phyloP scores from a whole-genome alignment of 257 asterid species.

The Apocynum venetum region DNA sequence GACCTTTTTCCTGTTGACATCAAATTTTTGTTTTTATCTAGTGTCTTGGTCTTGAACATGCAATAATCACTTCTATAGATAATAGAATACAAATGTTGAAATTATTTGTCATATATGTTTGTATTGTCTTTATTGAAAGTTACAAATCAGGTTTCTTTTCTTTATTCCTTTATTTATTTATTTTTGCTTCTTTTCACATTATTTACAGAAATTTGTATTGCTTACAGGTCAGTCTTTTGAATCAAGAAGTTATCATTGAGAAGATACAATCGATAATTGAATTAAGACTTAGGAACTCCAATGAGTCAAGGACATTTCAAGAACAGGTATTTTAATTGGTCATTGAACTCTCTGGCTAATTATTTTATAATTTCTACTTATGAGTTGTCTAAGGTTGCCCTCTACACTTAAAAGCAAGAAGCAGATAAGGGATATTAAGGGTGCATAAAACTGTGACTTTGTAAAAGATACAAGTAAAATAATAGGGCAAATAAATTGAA shows the following conservation, averaged over 20 bases:
- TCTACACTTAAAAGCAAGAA: not conserved
- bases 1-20: not conserved
- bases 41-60: not conserved
- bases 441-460: not conserved
- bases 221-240: conserved; percentile 84
- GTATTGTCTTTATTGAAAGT: not conserved
- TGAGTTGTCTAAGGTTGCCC: not conserved
- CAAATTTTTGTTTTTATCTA: not conserved
- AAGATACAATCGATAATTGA: conserved; percentile 79
- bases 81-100: not conserved
- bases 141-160: not conserved
- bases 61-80: not conserved
- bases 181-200: not conserved
- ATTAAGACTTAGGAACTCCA: conserved; percentile 74
- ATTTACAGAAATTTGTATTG: not conserved
- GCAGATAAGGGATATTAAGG: not conserved
- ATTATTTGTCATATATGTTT: not conserved
- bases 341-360: not conserved
- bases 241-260: conserved; percentile 82
- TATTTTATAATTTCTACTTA: not conserved
- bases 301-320: conserved; percentile 76
- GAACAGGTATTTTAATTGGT: conserved; percentile 61
- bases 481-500: not conserved
- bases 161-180: not conserved
- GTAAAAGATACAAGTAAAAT: not conserved